These are phyloP conservation scores for Nepenthes alata DNA, from an alignment of 179 eudicot species.

Conservation along the genomic window DNA sequence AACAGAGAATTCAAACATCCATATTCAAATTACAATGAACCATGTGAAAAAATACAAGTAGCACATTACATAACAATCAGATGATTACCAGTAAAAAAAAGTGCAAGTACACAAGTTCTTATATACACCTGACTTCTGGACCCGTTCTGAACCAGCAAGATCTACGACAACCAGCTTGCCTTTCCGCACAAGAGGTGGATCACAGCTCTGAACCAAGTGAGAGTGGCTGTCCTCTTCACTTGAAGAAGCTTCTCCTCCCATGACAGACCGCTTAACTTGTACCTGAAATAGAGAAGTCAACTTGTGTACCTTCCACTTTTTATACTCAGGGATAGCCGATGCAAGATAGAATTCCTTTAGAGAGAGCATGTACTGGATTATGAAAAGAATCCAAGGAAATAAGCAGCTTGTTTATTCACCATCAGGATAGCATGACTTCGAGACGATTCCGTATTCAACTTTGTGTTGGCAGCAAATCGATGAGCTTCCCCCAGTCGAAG, in stretches of 20 bases:
- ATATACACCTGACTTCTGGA: conserved; percentile 79
- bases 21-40: too few relatives aligned
- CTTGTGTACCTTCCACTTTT: not conserved
- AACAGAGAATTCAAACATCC: too few relatives aligned
- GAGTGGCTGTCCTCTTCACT: conserved; percentile 46
- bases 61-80: not conserved
- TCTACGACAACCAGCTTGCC: conserved; percentile 93
- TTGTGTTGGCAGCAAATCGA: conserved; percentile 94
- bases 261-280: conserved; percentile 64
- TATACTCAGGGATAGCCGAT: too few relatives aligned
- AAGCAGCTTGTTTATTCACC: conserved; percentile 33
- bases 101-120: not conserved
- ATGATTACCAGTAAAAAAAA: not conserved
- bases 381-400: not conserved
- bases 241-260: conserved; percentile 54
- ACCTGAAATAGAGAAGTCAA: conserved; percentile 38
- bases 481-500: conserved; percentile 84
- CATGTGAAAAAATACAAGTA: too few relatives aligned
- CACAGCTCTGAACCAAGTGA: conserved; percentile 35
- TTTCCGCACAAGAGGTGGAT: conserved; percentile 68
- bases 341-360: too few relatives aligned
- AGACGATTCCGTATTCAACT: conserved; percentile 94
- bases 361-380: too few relatives aligned
- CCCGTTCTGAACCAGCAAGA: conserved; percentile 99
- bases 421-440: conserved; percentile 94